Conservation (phyloP, 1,284 basidiomycete species). For the Bondarzewia mesenterica region DNA sequence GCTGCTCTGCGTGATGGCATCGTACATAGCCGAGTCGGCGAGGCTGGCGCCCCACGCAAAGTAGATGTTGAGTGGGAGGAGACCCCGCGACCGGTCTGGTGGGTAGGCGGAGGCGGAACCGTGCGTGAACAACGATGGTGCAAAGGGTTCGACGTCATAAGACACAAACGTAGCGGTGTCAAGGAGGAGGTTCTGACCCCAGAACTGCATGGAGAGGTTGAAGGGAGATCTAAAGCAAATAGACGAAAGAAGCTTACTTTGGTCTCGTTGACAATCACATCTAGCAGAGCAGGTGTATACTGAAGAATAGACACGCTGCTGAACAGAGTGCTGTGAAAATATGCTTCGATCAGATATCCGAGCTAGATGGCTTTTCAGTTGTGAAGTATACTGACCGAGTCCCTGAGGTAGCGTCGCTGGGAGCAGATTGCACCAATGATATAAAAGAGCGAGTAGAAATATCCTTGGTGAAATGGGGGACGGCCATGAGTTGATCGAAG, state of each 20-base stretch:
- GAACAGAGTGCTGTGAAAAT: constrained; percentile 1
- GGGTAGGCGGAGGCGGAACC: constrained; percentile 14
- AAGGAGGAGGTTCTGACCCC: constrained; percentile 16
- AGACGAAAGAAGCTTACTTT: background rate
- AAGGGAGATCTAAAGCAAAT: background rate
- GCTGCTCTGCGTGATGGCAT: constrained; percentile 7
- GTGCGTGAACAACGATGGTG: constrained; percentile 6
- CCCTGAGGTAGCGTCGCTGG: background rate
- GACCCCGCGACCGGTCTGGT: constrained; percentile 8
- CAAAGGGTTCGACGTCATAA: constrained; percentile 10
- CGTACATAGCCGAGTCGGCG: constrained; percentile 7
- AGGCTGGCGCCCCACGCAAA: constrained; percentile 9
- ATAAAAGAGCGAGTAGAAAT: background rate
- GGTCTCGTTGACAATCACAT: constrained; percentile 2
- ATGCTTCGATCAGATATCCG: no score
- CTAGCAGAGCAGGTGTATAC: background rate
- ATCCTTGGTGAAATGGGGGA: background rate
- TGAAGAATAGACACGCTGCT: background rate
- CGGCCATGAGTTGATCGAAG: constrained; percentile 8
- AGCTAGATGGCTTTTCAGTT: background rate
- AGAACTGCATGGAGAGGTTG: background rate
- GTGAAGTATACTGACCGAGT: background rate
- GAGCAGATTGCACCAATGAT: background rate
- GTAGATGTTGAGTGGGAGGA: constrained; percentile 13
- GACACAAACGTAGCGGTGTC: constrained; percentile 3